phyloP scores from a whole-genome alignment of 2,329 filamentous ascomycete species.

The Penicillium corylophilum region DNA sequence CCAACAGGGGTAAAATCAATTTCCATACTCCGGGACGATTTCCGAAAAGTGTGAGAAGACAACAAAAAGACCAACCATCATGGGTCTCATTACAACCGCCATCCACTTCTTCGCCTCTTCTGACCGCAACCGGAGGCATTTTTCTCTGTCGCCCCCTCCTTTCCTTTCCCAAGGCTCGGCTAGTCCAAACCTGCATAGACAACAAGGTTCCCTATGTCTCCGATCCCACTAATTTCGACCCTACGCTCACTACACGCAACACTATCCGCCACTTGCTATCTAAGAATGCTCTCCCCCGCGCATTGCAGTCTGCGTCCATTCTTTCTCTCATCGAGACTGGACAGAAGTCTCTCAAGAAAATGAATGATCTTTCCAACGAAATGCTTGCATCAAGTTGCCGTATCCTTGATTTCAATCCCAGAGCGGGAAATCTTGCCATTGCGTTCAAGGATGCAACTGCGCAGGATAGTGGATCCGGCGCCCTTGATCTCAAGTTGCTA shows the following conservation, averaged over 20 bases:
- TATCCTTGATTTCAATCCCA: slow-evolving; percentile 32
- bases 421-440: slow-evolving; percentile 36
- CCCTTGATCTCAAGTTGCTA: slow-evolving; percentile 12
- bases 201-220: slow-evolving; percentile 73
- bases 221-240: slow-evolving; percentile 78
- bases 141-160: slow-evolving; percentile 40
- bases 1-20: slow-evolving; percentile 2
- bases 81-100: background rate
- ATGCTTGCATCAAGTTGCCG: slow-evolving; percentile 46
- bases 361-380: slow-evolving; percentile 55
- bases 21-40: background rate
- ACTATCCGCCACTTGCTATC: slow-evolving; percentile 67
- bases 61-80: background rate
- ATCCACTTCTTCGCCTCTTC: background rate
- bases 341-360: slow-evolving; percentile 42
- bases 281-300: slow-evolving; percentile 61
- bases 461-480: slow-evolving; percentile 35
- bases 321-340: slow-evolving; percentile 59
- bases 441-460: slow-evolving; percentile 24
- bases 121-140: slow-evolving; percentile 34
- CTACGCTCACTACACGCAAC: slow-evolving; percentile 75
- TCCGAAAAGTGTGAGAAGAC: background rate
- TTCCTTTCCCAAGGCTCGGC: slow-evolving; percentile 63
- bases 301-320: slow-evolving; percentile 66
- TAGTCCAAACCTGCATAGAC: slow-evolving; percentile 66